Evolutionary conservation across 139 green algal genomes (phyloP).

Genomic region (Micractinium conductrix): DNA sequence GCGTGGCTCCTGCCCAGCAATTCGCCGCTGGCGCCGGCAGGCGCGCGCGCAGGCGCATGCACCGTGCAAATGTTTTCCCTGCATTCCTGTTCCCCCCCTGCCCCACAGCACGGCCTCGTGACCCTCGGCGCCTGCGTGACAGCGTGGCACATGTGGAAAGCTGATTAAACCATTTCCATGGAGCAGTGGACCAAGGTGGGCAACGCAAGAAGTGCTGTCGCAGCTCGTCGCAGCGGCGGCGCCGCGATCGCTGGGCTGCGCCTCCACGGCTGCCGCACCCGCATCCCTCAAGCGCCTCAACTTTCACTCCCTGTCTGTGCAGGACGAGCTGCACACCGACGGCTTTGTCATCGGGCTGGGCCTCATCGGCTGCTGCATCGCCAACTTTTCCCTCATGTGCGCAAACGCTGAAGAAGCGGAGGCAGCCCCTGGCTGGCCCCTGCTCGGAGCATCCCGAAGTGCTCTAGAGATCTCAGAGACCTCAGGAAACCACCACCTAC

Average conservation of each 20-base stretch:
- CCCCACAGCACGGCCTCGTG: neutral
- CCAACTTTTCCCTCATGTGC: conserved; percentile 16
- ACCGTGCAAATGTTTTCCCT: neutral
- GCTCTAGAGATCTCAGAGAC: too few relatives aligned
- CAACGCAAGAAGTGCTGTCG: neutral
- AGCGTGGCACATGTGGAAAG: conserved; percentile 22
- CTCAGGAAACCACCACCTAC: too few relatives aligned
- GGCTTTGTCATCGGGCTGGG: neutral
- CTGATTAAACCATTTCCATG: neutral
- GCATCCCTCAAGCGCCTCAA: neutral
- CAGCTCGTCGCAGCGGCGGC: neutral
- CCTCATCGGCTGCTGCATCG: conserved; percentile 14
- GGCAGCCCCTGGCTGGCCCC: too few relatives aligned
- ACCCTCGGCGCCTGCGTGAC: neutral
- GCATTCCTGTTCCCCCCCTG: neutral
- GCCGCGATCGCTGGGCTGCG: neutral
- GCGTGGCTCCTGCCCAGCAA: neutral
- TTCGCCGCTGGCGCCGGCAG: too few relatives aligned
- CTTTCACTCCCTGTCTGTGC: neutral
- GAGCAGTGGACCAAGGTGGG: neutral
- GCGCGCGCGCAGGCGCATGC: too few relatives aligned
- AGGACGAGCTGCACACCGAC: conserved; percentile 10
- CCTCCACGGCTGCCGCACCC: neutral
- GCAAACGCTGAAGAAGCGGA: too few relatives aligned
- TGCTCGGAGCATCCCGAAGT: too few relatives aligned